These are phyloP conservation scores for Phyllachora maydis DNA, from an alignment of 2,329 filamentous ascomycete genomes.

Conservation along the genomic window DNA sequence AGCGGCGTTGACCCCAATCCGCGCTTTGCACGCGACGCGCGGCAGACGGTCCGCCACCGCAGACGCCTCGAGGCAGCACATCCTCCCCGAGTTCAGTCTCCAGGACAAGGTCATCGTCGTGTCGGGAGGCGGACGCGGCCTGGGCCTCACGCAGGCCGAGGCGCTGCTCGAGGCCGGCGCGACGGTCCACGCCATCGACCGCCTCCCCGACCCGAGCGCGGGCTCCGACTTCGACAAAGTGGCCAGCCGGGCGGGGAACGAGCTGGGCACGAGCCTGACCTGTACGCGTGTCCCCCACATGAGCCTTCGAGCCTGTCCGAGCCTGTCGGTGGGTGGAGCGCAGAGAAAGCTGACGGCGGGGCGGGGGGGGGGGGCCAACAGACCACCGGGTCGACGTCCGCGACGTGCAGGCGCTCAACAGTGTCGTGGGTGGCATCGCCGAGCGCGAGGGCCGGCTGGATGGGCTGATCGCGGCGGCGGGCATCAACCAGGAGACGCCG, in stretches of 20 bases:
- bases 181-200: conserved; percentile 46
- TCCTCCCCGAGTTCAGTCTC: conserved; percentile 56
- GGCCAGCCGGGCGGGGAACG: conserved; percentile 37
- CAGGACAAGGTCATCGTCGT: conserved; percentile 55
- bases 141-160: conserved; percentile 61
- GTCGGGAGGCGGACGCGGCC: conserved; percentile 54
- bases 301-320: too few relatives aligned
- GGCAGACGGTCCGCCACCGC: too few relatives aligned
- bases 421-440: conserved; percentile 47
- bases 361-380: too few relatives aligned
- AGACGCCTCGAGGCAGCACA: too few relatives aligned
- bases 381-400: conserved; percentile 71
- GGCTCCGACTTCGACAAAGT: conserved; percentile 44
- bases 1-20: too few relatives aligned
- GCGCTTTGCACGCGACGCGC: too few relatives aligned
- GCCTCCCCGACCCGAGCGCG: conserved; percentile 29
- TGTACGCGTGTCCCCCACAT: too few relatives aligned
- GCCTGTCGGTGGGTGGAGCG: too few relatives aligned
- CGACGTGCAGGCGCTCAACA: conserved; percentile 46
- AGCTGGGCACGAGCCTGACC: conserved; percentile 47
- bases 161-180: conserved; percentile 66
- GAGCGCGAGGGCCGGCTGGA: conserved; percentile 52
- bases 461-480: conserved; percentile 50
- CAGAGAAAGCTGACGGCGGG: too few relatives aligned
- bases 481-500: conserved; percentile 64